Conservation (phyloP, 2,329 filamentous ascomycete genomes). For the Claviceps spartinae region DNA sequence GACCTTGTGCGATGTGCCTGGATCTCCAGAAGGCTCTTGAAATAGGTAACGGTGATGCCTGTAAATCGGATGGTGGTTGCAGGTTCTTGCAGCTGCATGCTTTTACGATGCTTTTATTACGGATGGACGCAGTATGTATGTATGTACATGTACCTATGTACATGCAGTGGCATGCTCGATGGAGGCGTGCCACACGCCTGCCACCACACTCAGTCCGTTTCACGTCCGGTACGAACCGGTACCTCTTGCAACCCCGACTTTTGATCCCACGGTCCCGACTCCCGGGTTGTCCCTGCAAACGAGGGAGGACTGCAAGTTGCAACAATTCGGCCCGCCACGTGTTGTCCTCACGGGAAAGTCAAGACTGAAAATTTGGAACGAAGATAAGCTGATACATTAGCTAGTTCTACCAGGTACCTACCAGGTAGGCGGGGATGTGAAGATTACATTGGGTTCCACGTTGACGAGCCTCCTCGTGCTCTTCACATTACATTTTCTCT, state of each 20-base stretch:
- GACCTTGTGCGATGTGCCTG: too few relatives aligned
- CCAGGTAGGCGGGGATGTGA: too few relatives aligned
- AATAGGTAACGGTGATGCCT: too few relatives aligned
- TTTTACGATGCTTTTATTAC: background rate
- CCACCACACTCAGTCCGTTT: background rate
- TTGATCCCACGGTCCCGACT: background rate
- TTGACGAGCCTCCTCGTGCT: too few relatives aligned
- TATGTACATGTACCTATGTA: background rate
- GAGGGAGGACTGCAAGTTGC: background rate
- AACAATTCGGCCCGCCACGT: constrained; percentile 2
- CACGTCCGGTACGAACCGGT: background rate
- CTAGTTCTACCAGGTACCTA: too few relatives aligned
- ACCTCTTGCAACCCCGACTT: background rate
- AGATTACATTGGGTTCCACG: too few relatives aligned
- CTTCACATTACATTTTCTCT: too few relatives aligned
- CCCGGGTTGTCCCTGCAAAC: background rate
- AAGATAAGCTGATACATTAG: too few relatives aligned
- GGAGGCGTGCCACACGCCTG: background rate
- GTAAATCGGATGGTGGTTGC: too few relatives aligned
- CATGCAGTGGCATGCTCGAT: background rate
- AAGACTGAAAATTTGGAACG: background rate
- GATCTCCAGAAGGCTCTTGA: too few relatives aligned
- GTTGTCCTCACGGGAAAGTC: background rate
- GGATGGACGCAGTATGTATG: background rate
- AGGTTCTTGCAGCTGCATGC: background rate